These are phyloP conservation scores for Trichoderma parareesei DNA, from an alignment of 495 filamentous ascomycete species.

Conservation along the genomic window DNA sequence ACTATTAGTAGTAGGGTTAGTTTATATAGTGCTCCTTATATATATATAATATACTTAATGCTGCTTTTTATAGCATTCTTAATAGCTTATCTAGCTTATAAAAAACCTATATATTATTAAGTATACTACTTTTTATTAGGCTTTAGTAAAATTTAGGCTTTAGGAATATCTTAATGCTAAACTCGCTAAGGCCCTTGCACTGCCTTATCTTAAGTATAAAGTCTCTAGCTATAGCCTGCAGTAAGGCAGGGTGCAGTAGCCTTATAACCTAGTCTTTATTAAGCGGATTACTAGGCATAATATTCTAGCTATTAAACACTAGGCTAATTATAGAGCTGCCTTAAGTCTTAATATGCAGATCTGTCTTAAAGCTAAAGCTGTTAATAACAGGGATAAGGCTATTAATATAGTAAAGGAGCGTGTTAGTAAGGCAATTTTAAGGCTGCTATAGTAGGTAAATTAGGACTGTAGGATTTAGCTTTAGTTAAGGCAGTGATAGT, in stretches of 20 bases:
- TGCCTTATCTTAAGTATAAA: slow-evolving; percentile 93
- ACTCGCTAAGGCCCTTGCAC: slow-evolving; percentile 88
- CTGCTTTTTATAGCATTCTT: no score
- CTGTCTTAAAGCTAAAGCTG: slow-evolving; percentile 95
- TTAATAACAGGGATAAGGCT: slow-evolving; percentile 95
- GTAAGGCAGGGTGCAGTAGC: slow-evolving; percentile 76
- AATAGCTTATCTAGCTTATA: no score
- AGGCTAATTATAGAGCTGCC: slow-evolving; percentile 82
- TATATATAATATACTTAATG: no score
- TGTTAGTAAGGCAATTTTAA: slow-evolving; percentile 56
- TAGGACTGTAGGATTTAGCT: no score
- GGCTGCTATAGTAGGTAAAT: no score
- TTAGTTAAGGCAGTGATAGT: no score
- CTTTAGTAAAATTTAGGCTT: slow-evolving; percentile 87
- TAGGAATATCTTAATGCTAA: slow-evolving; percentile 89
- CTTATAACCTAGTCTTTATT: slow-evolving; percentile 76
- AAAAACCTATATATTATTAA: slow-evolving; percentile 40
- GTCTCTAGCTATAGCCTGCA: slow-evolving; percentile 83
- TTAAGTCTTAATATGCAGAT: slow-evolving; percentile 80
- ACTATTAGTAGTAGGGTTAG: no score
- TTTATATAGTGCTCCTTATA: no score
- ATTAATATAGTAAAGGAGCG: slow-evolving; percentile 83
- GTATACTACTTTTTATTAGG: slow-evolving; percentile 77
- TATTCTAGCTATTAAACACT: slow-evolving; percentile 90
- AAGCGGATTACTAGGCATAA: slow-evolving; percentile 90